Evolutionary conservation across 768 basidiomycete genomes (phyloP).

Genomic region (Suillus subaureus): DNA sequence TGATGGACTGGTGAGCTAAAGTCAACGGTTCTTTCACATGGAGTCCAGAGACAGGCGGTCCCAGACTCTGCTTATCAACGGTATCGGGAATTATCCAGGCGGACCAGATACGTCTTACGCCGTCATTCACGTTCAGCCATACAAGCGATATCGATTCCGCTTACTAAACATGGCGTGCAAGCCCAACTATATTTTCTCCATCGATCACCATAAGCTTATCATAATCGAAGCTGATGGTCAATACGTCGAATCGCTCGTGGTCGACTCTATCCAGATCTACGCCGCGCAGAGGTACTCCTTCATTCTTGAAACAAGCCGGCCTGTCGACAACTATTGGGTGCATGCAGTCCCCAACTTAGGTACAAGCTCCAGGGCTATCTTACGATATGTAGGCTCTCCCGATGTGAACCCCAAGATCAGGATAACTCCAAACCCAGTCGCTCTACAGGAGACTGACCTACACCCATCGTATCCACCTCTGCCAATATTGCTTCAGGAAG

Average conservation of each 20-base stretch:
- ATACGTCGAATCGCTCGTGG: slow-evolving; percentile 36
- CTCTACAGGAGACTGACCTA: not conserved
- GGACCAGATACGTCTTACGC: slow-evolving; percentile 36
- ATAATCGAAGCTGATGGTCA: slow-evolving; percentile 51
- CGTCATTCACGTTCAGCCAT: slow-evolving; percentile 35
- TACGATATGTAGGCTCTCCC: slow-evolving; percentile 45
- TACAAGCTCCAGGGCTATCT: slow-evolving; percentile 43
- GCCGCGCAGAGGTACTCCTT: slow-evolving; percentile 57
- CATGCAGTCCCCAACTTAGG: slow-evolving; percentile 38
- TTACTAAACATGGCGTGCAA: slow-evolving; percentile 48
- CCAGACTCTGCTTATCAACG: slow-evolving; percentile 36
- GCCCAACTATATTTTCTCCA: slow-evolving; percentile 43
- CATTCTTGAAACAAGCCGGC: slow-evolving; percentile 38
- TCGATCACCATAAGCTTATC: slow-evolving; percentile 47
- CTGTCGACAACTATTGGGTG: slow-evolving; percentile 46
- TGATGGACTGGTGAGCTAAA: not conserved
- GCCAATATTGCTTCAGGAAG: not conserved
- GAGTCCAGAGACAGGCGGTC: not conserved
- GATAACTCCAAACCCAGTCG: not conserved
- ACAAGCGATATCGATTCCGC: slow-evolving; percentile 42
- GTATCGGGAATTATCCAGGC: slow-evolving; percentile 36
- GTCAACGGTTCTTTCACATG: not conserved
- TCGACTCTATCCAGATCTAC: slow-evolving; percentile 47
- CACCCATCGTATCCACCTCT: not conserved
- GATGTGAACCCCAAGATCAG: slow-evolving; percentile 34